Base-by-base conservation (phyloP, 768 basidiomycete species). In the Lactifluus piperatus region DNA sequence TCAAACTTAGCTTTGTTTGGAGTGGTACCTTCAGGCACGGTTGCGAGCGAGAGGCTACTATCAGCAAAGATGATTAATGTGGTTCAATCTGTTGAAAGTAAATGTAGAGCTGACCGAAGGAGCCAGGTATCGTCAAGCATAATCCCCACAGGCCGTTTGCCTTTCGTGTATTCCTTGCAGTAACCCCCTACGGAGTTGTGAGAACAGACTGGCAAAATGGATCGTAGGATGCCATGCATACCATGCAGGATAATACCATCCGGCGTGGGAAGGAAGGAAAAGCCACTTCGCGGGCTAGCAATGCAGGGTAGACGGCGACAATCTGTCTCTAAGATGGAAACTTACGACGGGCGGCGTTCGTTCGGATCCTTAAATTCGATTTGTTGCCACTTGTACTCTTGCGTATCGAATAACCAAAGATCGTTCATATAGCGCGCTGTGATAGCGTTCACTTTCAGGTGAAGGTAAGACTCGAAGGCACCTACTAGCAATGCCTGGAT, bases 71-170 rank as follows among this genome's bases (percentile, higher is more conserved):
- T 44, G 41, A 22, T 44, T n/a, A 22, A 50, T 27, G 10, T 16
- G 20, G 32, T 14, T 29, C 26, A 18, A n/a, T 41, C 14, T 16
- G 9, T 51, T 49, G 18, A 18, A n/a, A 1, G 2, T 6, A 43
- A 47, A 18, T 20, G 43, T n/a, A 39, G 49, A 13, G 71, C 79
- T 2, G 55, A 89, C 86, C 81, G 80, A 6, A 97, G 76, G 53
- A 93, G 76, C 94, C 92, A 97, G 0, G 88, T 91, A 67, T 97
- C 92, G 18, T 92, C 90, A 6, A 94, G 76, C 74, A 89, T 91
- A n/a, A 92, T 76, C 0, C 93, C 93, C 13, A 91, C 74, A 0
- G 88, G 85, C 1, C 88, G 82, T 67, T 91, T 91, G 2, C 91
- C 91, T 68, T 94, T 93, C 22, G 72, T 67, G 65, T 94, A 94